A percentile compares a stretch with the other conserved stretches of the same genome.
Evolutionary conservation across 1,284 basidiomycete species (phyloP).

Genomic region (Moesziomyces sp.): DNA sequence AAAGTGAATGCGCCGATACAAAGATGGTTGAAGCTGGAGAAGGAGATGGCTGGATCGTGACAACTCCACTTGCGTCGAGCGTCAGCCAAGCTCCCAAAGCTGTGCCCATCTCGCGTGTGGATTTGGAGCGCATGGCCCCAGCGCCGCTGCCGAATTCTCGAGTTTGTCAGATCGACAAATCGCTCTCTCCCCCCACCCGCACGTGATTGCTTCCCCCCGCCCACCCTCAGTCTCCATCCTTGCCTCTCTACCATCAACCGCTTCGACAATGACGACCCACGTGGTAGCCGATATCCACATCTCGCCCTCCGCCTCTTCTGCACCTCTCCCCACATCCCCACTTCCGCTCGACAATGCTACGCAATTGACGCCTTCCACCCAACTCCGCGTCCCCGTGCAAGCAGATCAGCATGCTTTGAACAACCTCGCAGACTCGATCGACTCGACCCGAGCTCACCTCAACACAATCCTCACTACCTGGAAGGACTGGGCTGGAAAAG

Average conservation of each 20-base stretch:
- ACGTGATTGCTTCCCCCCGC: not conserved
- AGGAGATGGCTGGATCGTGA: no score
- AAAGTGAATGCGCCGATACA: not conserved
- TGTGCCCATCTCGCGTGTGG: not conserved
- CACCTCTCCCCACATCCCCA: slow-evolving; percentile 11
- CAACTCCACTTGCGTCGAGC: slow-evolving; percentile 2
- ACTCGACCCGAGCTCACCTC: slow-evolving; percentile 16
- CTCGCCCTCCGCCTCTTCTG: slow-evolving; percentile 9
- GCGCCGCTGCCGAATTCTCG: not conserved
- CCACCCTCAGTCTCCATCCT: not conserved
- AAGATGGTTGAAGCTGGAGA: not conserved
- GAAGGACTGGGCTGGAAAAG: slow-evolving; percentile 46
- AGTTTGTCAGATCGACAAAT: not conserved
- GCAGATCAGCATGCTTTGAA: slow-evolving; percentile 2
- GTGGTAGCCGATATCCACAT: slow-evolving; percentile 29
- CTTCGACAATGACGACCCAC: not conserved
- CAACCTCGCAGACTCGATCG: slow-evolving; percentile 33
- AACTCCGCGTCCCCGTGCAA: slow-evolving; percentile 17
- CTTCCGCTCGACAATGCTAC: slow-evolving; percentile 7
- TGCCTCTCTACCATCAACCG: not conserved
- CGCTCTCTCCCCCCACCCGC: not conserved
- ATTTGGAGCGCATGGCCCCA: slow-evolving; percentile 10
- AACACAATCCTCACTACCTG: slow-evolving; percentile 32
- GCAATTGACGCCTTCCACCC: slow-evolving; percentile 22
- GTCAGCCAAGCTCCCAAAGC: not conserved